Evolutionary conservation across 2,329 filamentous ascomycete species (phyloP), one percentile per base, ranked within the genome.

Genomic region (Geoglossum cookeanum): DNA sequence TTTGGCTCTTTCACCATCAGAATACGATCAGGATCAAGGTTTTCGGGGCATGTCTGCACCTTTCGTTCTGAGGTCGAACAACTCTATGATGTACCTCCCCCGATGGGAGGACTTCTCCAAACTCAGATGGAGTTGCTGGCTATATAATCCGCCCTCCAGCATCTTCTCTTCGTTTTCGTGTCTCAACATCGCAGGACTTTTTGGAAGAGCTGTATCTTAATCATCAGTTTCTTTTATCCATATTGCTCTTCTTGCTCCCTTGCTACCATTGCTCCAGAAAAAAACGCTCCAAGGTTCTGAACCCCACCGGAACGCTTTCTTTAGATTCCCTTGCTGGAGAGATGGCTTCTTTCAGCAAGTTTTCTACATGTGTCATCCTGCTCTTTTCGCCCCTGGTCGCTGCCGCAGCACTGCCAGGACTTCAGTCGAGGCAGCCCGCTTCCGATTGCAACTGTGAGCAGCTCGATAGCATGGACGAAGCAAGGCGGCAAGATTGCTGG

Each of bases 141-240:
- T 53, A 53, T 53, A 37, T 53, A 22, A n/a, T 53, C 22, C 4
- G 30, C 15, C 15, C 11, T n/a, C 37, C 11, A 37, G 22, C 47
- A 22, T 22, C 15, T n/a, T 37, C 32, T 35, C 11, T 32, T 53
- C 49, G 4, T 42, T 32, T 22, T 53, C 30, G 15, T 45, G 9
- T 27, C 37, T 53, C 30, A 11, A n/a, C 32, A 53, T 33, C 22
- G 33, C 32, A 53, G 22, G 15, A 53, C 49, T 37, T 53, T 33
- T 53, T 53, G 49, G 49, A 53, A 53, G 49, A 53, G 49, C 49
- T 53, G 49, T 53, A 53, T 53, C 49, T 53, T 53, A 53, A 22
- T 53, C 49, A 53, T 15, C 49, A 53, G 49, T 53, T 53, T 45
- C 37, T 32, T 33, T 53, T 53, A 53, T 53, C 49, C 30, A 17